These are phyloP conservation scores for Saccharomyces cerevisiae DNA, from an alignment of 805 yeast species.

Conservation along the genomic window DNA sequence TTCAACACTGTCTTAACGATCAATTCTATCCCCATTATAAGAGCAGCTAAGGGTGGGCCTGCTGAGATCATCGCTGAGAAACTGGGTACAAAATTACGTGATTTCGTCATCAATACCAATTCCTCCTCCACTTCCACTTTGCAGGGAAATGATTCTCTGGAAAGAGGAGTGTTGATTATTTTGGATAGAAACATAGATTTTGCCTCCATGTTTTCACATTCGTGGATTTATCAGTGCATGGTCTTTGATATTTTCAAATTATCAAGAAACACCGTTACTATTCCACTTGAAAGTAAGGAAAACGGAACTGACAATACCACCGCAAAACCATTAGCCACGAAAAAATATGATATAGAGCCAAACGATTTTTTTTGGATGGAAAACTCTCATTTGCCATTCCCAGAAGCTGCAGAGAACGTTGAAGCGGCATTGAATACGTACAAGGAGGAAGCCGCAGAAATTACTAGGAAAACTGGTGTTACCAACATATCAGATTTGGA, in stretches of 20 bases:
- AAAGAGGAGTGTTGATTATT: slow-evolving; percentile 69
- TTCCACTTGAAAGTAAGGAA: slow-evolving; percentile 36
- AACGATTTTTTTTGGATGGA: slow-evolving; percentile 85
- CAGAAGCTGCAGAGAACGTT: slow-evolving; percentile 97
- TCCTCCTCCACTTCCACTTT: slow-evolving; percentile 19
- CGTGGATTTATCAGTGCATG: slow-evolving; percentile 96
- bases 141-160: slow-evolving; percentile 29
- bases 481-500: slow-evolving; percentile 69
- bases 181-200: slow-evolving; percentile 86
- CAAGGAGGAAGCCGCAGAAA: slow-evolving; percentile 78
- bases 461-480: slow-evolving; percentile 66
- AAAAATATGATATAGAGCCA: slow-evolving; percentile 82
- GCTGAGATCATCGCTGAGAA: slow-evolving; percentile 90
- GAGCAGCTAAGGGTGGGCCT: slow-evolving; percentile 89
- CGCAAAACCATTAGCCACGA: slow-evolving; percentile 26
- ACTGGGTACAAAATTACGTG: slow-evolving; percentile 75
- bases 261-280: slow-evolving; percentile 71
- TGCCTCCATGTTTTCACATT: slow-evolving; percentile 89
- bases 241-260: slow-evolving; percentile 85
- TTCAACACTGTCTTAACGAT: slow-evolving; percentile 72
- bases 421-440: slow-evolving; percentile 74
- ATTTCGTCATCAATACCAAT: slow-evolving; percentile 65
- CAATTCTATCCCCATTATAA: slow-evolving; percentile 76
- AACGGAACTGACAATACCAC: slow-evolving; percentile 13
- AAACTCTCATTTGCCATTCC: slow-evolving; percentile 85